Conservation (phyloP, 1,139 yeast species). For the Yamadazyma triangularis region DNA sequence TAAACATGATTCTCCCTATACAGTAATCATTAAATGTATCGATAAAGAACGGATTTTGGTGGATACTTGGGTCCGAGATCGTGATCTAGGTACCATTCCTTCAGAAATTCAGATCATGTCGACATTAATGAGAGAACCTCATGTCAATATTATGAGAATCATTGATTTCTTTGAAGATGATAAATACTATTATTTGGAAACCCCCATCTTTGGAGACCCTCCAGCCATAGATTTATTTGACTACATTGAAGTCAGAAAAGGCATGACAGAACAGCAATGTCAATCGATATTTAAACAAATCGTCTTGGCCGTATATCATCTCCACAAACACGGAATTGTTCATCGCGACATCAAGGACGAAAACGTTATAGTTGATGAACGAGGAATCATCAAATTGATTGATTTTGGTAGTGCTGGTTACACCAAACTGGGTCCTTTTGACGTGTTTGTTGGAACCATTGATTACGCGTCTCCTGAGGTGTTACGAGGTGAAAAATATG, state of each 20-base stretch:
- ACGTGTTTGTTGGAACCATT: constrained; percentile 93
- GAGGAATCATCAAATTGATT: constrained; percentile 74
- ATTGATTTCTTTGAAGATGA: constrained; percentile 91
- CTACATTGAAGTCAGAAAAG: constrained; percentile 75
- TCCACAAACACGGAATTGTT: constrained; percentile 82
- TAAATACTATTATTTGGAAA: constrained; percentile 81
- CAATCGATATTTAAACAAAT: constrained; percentile 75
- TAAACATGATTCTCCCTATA: constrained; percentile 55
- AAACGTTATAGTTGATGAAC: constrained; percentile 79
- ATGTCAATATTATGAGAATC: constrained; percentile 79
- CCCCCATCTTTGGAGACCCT: constrained; percentile 82
- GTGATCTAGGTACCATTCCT: constrained; percentile 87
- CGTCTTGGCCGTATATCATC: constrained; percentile 69
- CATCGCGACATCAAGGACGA: constrained; percentile 97
- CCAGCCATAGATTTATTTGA: constrained; percentile 94
- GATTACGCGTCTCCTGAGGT: constrained; percentile 98
- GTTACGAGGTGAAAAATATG: constrained; percentile 78
- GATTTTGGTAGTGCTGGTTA: constrained; percentile 97
- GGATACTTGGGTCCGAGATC: constrained; percentile 95
- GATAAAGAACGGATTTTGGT: constrained; percentile 89
- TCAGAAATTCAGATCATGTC: constrained; percentile 93
- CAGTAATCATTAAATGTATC: constrained; percentile 80
- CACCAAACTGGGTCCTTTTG: constrained; percentile 87
- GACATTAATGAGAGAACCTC: constrained; percentile 67
- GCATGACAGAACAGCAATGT: constrained; percentile 75